phyloP scores from a whole-genome alignment of 345 rosid species.

The Eucalyptus curtisii region DNA sequence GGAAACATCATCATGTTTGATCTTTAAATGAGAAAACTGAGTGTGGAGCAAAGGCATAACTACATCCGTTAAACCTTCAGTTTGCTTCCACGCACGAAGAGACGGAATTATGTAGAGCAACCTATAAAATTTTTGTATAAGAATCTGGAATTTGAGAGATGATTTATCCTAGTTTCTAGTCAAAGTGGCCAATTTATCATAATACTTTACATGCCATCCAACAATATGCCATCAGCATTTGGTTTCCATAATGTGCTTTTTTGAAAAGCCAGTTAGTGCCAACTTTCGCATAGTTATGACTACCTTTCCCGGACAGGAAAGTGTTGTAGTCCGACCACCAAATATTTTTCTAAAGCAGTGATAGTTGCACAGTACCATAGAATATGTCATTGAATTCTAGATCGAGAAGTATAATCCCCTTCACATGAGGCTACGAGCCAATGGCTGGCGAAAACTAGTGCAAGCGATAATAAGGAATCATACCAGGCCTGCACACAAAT shows the following conservation, averaged over 20 bases:
- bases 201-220: background rate
- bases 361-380: rapidly evolving
- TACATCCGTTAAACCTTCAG: background rate
- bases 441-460: background rate
- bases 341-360: background rate
- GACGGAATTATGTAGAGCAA: background rate
- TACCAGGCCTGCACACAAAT: rapidly evolving
- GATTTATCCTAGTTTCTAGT: background rate
- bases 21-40: background rate
- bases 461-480: background rate
- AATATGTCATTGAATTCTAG: background rate
- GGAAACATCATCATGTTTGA: background rate
- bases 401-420: background rate
- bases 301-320: background rate
- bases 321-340: background rate
- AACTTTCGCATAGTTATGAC: background rate
- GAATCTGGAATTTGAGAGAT: background rate
- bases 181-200: background rate
- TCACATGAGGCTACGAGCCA: background rate
- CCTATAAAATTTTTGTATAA: background rate
- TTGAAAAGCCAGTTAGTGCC: background rate
- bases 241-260: background rate
- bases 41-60: background rate
- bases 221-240: background rate
- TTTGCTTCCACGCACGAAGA: rapidly evolving